Conservation (phyloP, 2,329 filamentous ascomycete species). For the Penicillium olsonii region DNA sequence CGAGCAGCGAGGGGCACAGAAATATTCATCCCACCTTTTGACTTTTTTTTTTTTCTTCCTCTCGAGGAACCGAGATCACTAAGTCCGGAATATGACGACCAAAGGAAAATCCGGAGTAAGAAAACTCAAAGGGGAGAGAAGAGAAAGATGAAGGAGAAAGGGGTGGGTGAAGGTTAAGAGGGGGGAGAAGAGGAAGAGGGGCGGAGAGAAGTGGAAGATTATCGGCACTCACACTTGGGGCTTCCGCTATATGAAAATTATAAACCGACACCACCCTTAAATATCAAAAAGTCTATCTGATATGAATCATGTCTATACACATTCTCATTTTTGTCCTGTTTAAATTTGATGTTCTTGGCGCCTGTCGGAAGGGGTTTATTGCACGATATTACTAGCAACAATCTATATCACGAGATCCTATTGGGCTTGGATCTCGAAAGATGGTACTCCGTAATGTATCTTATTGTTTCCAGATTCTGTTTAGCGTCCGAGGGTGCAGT, state of each 20-base stretch:
- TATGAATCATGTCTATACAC: background rate
- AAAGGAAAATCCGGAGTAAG: background rate
- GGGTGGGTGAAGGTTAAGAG: background rate
- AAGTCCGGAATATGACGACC: background rate
- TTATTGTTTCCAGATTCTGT: background rate
- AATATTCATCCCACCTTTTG: conserved; percentile 17
- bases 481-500: background rate
- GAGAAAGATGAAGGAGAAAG: conserved; percentile 1
- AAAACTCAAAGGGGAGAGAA: background rate
- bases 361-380: background rate
- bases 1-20: conserved; percentile 2
- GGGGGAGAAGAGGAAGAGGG: conserved; percentile 2
- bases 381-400: conserved; percentile 4
- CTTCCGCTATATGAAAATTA: background rate
- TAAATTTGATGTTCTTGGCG: background rate
- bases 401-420: background rate
- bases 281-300: background rate
- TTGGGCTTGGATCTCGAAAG: background rate
- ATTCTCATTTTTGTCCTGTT: background rate
- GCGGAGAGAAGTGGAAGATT: conserved; percentile 8
- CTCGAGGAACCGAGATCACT: background rate
- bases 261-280: background rate
- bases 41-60: conserved; percentile 3
- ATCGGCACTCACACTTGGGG: conserved; percentile 3
- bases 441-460: background rate